Base-by-base conservation (phyloP, 495 filamentous ascomycete species). In the Penicillium riverlandense region DNA sequence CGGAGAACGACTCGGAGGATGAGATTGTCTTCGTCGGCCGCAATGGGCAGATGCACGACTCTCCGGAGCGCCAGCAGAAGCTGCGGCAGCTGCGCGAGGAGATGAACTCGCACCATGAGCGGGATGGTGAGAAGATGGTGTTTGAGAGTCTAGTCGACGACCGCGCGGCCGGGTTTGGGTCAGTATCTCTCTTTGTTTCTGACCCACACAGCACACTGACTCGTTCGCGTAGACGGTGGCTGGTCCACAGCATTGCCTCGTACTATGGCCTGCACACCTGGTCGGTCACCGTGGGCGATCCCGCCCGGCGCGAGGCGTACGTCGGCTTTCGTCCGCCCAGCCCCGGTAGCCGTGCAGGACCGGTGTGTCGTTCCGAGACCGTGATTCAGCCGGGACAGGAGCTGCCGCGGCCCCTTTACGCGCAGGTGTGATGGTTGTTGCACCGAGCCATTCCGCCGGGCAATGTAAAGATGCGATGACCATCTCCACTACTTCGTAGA, bases 21-120 rank as follows among this genome's bases (percentile, higher is more conserved):
- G 91, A 97, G 65, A 89, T 97, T 51, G 88, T 96, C 3, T 96
- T 95, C 60, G 82, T 95, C 8, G 90, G 89, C 1, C 72, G 85
- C 5, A 83, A 87, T 53, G 84, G 85, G 6, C 72, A 69, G 43
- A 87, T 82, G 82, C 79, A 79, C 54, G 85, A 88, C 48, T 71
- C 78, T 22, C 65, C 67, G 29, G 58, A 58, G 47, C 63, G 57
- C 44, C 65, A 53, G 40, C 46, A 46, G 57, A 61, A 45, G 29
- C 47, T 61, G 44, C 58, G 59, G 50, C 38, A 47, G 39, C 58
- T 62, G 35, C 55, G 49, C 35, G 63, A 62, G 49, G 70, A 71
- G 45, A 66, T 74, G 54, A 65, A 63, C 35, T 66, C 45, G 7
- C 57, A 61, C 29, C 48, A 78, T 43, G 69, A 71, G 55, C 59